Base-by-base conservation (phyloP, 129 eudicot genomes). In the Centrapalus pauciflorus region DNA sequence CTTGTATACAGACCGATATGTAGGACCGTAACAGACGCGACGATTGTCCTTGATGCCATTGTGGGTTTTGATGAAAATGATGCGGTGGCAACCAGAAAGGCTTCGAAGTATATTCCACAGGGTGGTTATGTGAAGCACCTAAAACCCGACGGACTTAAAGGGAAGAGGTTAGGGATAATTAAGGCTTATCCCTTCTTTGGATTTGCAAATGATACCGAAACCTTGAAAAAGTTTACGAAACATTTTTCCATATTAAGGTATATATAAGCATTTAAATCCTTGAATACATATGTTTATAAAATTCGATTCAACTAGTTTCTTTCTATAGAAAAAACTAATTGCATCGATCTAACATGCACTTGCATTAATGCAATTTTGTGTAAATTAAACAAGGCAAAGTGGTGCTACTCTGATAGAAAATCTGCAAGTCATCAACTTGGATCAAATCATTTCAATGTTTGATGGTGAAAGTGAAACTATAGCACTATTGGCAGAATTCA, bases 31-130 rank as follows among this genome's bases (percentile, higher is more conserved):
- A 50, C 77, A 1, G 91, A 88, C 80, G 91, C 83, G 13, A 89
- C 77, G 37, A 60, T 74, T 62, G 89, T 84, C 20, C 91, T 88
- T 43, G 88, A 88, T 61, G 69, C 70, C 16, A 82, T 84, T 27
- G 88, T 71, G 24, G 96, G 89, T n/a, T 82, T 74, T 75, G 96
- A 88, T 69, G 76, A 67, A 20, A 45, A 79, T 49, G 96, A 87
- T 41, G 85, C 60, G 55, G 45, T 21, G 21, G 86, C 89, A 64
- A 88, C 92, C 14, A 62, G 52, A 54, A 78, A 61, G 21, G 88
- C 88, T 40, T 71, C 86, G 19, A 85, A 68, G 67, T 82, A 56
- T 69, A 80, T 87, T 58, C 95, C 90, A 8, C 16, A 21, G 3
- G 90, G 81, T 66, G 95, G 95, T 37, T 84, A 84, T 19, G n/a